Base-by-base conservation (phyloP, 2,329 filamentous ascomycete genomes). In the Ilyonectria mors-panacis region DNA sequence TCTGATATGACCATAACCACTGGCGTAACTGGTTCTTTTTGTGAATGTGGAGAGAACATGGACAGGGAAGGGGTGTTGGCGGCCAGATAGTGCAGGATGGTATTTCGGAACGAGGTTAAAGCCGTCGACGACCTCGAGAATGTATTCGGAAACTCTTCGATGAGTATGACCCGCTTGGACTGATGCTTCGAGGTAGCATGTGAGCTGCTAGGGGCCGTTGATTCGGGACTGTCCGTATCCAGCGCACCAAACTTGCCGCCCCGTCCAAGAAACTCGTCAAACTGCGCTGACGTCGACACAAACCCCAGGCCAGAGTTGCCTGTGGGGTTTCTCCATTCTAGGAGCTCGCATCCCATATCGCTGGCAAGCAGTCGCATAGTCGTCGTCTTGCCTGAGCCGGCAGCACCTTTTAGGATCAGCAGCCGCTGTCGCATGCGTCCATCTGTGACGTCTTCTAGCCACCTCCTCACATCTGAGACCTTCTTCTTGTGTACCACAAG, bases 401-500 rank as follows among this genome's bases (percentile, higher is more conserved):
- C 95, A 37, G 94, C 91, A 12, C 96, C 96, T 80, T 97, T 97
- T 48, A 99, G 85, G 30, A 99, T 86, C 64, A 98, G 86, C 64
- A 98, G 78, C 67, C 93, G 88, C 84, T 97, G 90, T 66, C 88
- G 85, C 79, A 88, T 81, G 42, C 85, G 84, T 17, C 93, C 93
- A 28, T 81, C 79, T 68, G 94, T 87, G 19, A 94, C 93, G 76
- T 91, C 89, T 48, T 93, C 89, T 37, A 99, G 83, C 95, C 96
- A 98, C 65, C 83, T 86, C 65, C 91, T 89, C 51, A 98, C 95
- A 81, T 98, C 95, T 2, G 89, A 83, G 6, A 98, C 93, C 80
- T 99, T 99, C 75, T 89, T 96, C 84, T 97, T 98, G 80, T 99
- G 95, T 19, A 99, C 95, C 0, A 93, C 95, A 51, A 99, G 84